Conservation (phyloP, 2,329 filamentous ascomycete genomes). For the Penicillium fuscoglaucum region DNA sequence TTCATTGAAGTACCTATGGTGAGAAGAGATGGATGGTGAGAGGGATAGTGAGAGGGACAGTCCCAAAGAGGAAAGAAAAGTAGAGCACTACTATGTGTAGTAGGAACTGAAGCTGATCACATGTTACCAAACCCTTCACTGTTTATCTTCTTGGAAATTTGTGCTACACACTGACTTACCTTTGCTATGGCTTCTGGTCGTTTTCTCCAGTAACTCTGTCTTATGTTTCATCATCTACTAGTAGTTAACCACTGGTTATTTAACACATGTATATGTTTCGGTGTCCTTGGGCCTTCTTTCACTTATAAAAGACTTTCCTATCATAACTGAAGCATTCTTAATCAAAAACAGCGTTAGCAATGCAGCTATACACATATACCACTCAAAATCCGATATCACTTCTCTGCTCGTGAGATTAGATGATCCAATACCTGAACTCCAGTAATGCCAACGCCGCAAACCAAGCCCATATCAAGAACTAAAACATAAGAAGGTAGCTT, state of each 20-base stretch:
- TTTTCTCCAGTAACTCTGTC: background rate
- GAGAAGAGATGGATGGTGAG: background rate
- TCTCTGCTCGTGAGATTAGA: too few species aligned
- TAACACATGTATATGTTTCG: background rate
- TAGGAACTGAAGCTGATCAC: too few species aligned
- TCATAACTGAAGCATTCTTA: too few species aligned
- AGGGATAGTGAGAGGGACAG: background rate
- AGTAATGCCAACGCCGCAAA: too few species aligned
- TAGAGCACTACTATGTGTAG: background rate
- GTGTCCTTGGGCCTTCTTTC: background rate
- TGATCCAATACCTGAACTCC: too few species aligned
- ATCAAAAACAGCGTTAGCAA: too few species aligned
- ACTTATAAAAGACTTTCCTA: background rate
- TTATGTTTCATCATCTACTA: background rate
- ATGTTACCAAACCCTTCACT: background rate
- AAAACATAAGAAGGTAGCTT: too few species aligned
- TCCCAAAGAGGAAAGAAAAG: background rate
- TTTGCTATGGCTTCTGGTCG: background rate
- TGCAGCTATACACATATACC: too few species aligned
- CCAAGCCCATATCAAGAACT: too few species aligned
- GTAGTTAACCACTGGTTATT: background rate
- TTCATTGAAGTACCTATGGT: too few species aligned
- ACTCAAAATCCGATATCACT: too few species aligned
- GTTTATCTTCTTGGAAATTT: background rate
- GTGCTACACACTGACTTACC: background rate